Percentiles rank a stretch among this genome's conserved stretches.
Evolutionary conservation across 1,284 basidiomycete species (phyloP).

Genomic region (Golubevia pallescens): DNA sequence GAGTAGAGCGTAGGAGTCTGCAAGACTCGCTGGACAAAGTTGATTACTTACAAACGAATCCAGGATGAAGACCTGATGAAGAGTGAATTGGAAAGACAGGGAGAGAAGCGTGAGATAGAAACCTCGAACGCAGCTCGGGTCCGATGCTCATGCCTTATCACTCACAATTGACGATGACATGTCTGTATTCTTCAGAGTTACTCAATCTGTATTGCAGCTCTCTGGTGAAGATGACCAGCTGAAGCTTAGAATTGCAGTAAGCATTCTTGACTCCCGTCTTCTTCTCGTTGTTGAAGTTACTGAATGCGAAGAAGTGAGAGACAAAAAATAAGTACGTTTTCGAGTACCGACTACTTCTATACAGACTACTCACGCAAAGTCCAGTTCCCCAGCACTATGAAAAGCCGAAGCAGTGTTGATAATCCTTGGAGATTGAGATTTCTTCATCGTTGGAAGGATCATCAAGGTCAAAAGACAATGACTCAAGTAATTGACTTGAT

Average conservation of each 20-base stretch:
- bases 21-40: too few relatives aligned
- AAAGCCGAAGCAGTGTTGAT: conserved; percentile 47
- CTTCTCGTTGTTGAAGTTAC: conserved; percentile 42
- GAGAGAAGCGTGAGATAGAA: conserved; percentile 2
- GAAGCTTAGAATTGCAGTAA: conserved; percentile 44
- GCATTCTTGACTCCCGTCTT: conserved; percentile 17
- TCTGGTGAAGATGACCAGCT: conserved; percentile 41
- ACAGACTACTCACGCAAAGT: conserved; percentile 27
- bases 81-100: too few relatives aligned
- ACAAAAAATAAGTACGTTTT: too few relatives aligned
- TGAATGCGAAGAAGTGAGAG: too few relatives aligned
- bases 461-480: conserved; percentile 40
- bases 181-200: conserved; percentile 27
- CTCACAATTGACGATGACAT: conserved; percentile 43
- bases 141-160: conserved; percentile 20
- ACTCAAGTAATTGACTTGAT: conserved; percentile 35
- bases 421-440: conserved; percentile 24
- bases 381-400: conserved; percentile 33
- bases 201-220: conserved; percentile 40
- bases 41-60: too few relatives aligned
- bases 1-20: too few relatives aligned
- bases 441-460: conserved; percentile 23
- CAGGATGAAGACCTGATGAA: too few relatives aligned
- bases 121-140: too few relatives aligned
- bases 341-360: too few relatives aligned